A percentile compares a stretch with the other conserved stretches of the same genome.
Evolutionary conservation across 768 basidiomycete species (phyloP).

Genomic region (Suillus sp.): DNA sequence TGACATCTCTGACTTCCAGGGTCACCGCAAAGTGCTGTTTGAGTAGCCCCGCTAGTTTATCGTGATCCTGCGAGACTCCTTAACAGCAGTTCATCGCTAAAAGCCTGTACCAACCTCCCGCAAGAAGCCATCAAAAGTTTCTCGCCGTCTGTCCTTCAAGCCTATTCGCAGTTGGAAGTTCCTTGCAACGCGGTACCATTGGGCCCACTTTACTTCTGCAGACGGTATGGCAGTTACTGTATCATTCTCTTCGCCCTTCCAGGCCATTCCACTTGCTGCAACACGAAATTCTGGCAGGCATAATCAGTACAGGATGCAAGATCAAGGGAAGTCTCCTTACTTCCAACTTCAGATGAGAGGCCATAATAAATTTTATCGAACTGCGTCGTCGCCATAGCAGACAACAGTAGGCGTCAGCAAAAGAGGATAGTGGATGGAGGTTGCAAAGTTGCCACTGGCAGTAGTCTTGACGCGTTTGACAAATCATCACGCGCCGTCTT

Average conservation of each 20-base stretch:
- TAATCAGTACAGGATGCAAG: constrained; percentile 15
- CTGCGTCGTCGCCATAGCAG: constrained; percentile 64
- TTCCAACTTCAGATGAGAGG: constrained; percentile 71
- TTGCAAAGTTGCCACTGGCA: constrained; percentile 5
- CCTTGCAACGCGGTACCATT: constrained; percentile 91
- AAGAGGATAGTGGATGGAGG: constrained; percentile 18
- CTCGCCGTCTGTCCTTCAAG: constrained; percentile 72
- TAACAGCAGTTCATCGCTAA: constrained; percentile 5
- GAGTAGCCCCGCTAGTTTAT: constrained; percentile 74
- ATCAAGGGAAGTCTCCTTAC: constrained; percentile 50
- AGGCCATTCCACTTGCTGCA: constrained; percentile 88
- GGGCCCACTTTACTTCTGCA: constrained; percentile 81
- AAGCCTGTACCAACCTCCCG: constrained; percentile 61
- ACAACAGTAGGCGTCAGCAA: constrained; percentile 11
- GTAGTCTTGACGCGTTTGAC: constrained; percentile 39
- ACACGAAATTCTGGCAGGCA: constrained; percentile 75
- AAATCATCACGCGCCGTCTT: constrained; percentile 25
- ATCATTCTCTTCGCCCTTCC: constrained; percentile 80
- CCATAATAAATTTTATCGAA: constrained; percentile 87
- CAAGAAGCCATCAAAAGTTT: constrained; percentile 92
- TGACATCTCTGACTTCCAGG: constrained; percentile 82
- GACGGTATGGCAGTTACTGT: constrained; percentile 63
- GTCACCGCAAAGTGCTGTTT: constrained; percentile 88
- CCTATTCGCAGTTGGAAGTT: constrained; percentile 88
- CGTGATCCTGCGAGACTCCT: constrained; percentile 69